Conservation (phyloP, 148 eudicot species). For the Euryodendron excelsum region DNA sequence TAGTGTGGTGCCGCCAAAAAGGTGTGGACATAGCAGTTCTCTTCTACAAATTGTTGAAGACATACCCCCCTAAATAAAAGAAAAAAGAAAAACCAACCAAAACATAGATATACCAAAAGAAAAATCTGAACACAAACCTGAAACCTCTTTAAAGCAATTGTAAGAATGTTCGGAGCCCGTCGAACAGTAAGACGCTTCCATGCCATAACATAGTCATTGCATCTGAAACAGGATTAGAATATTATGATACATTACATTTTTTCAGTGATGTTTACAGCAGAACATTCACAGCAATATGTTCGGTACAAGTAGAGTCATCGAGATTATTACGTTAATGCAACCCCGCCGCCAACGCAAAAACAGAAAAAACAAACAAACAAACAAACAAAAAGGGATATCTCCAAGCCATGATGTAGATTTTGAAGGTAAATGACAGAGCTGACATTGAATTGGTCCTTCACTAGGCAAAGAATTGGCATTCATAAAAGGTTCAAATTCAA, state of each 20-base stretch:
- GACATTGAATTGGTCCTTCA: neutral
- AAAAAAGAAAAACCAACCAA: neutral
- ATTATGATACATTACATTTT: neutral
- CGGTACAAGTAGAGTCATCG: neutral
- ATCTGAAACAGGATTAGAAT: conserved; percentile 47
- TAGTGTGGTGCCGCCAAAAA: neutral
- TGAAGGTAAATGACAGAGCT: neutral
- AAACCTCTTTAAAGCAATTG: conserved; percentile 89
- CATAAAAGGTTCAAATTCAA: neutral
- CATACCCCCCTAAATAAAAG: neutral
- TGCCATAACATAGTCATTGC: conserved; percentile 87
- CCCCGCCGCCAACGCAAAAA: too few relatives aligned
- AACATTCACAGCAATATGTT: neutral
- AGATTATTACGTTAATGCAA: neutral
- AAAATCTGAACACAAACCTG: conserved; percentile 49
- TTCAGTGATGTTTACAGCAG: neutral
- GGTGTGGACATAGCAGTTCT: neutral
- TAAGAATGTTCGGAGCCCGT: conserved; percentile 83
- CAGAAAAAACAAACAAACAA: too few relatives aligned
- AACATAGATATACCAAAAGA: neutral
- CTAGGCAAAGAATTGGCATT: neutral
- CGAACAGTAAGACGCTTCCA: conserved; percentile 75
- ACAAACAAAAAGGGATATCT: neutral
- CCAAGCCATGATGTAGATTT: neutral
- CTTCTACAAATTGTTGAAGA: neutral